Evolutionary conservation across 2,329 filamentous ascomycete genomes (phyloP), one percentile per base, ranked within the genome.

Genomic region (Clarireedia sp.): DNA sequence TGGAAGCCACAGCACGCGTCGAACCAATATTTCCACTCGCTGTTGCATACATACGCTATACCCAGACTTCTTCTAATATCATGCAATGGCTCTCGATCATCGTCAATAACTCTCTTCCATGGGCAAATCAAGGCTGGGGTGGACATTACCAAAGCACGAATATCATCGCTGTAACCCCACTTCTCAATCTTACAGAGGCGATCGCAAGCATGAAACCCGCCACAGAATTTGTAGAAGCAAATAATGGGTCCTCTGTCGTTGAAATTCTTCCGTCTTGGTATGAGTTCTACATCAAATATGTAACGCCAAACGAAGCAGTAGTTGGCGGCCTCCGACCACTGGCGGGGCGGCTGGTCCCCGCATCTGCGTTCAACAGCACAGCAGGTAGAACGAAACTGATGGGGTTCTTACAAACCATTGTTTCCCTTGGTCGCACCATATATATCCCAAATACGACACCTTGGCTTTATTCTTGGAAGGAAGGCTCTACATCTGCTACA

Each of bases 91-190:
- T 59, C 1, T 48, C 48, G 29, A 47, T 62, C 21, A 12, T 61
- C 0, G 52, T 61, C 19, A 47, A 61, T 6, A 55, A 61, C 48
- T 51, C 54, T 17, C n/a, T 59, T n/a, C 46, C 41, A 14, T 62
- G 60, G 60, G 60, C 55, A 3, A 47, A 55, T n/a, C 46, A 57
- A 43, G 60, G 59, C n/a, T 62, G 59, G 60, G 60, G 60, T 24
- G 59, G 60, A 6, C 59, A 60, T 51, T 55, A 51, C 17, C 40
- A 49, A 26, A 43, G 37, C 12, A 55, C 40, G 36, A 49, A 51
- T 49, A 24, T 62, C 36, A 57, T 62, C 50, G 51, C 50, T 14
- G 57, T 62, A 6, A 59, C 48, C 1, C 55, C 59, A 41, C 50
- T 60, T 8, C 57, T 62, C n/a, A 52, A 48, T 33, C 43, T 62